A percentile compares a stretch with the other conserved stretches of the same genome.
Evolutionary conservation across 1,284 basidiomycete genomes (phyloP).

Genomic region (Trametes polyzona): DNA sequence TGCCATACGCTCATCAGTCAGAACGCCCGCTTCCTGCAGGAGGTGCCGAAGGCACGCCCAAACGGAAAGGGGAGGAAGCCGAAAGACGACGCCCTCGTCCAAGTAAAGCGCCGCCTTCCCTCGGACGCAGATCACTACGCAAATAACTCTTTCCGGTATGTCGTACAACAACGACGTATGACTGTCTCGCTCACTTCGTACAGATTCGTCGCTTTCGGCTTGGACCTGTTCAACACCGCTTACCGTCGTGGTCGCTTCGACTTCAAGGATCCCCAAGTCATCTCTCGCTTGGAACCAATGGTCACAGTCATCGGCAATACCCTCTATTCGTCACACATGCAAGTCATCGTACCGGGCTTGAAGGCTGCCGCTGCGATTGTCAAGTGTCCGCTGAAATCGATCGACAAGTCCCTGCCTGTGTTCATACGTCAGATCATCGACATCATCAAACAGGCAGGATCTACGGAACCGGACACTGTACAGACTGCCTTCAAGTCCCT

Average conservation of each 20-base stretch:
- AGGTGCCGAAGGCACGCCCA: constrained; percentile 46
- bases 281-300: constrained; percentile 86
- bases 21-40: constrained; percentile 83
- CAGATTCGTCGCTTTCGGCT: constrained; percentile 91
- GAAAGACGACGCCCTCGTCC: constrained; percentile 73
- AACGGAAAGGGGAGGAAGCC: constrained; percentile 40
- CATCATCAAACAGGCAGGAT: constrained; percentile 85
- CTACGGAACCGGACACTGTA: constrained; percentile 87
- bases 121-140: constrained; percentile 73
- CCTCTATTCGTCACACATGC: constrained; percentile 83
- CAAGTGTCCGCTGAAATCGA: constrained; percentile 82
- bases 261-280: constrained; percentile 72
- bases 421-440: constrained; percentile 87
- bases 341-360: constrained; percentile 82
- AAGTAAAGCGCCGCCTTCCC: constrained; percentile 71
- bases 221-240: constrained; percentile 91
- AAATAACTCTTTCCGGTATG: constrained; percentile 82
- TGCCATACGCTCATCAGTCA: constrained; percentile 92
- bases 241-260: constrained; percentile 88
- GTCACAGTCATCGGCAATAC: constrained; percentile 91
- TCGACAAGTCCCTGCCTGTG: constrained; percentile 81
- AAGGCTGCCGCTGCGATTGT: constrained; percentile 84
- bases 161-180: not conserved
- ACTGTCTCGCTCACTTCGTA: constrained; percentile 7
- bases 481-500: constrained; percentile 91